Percentiles rank a stretch among this genome's conserved stretches.
phyloP scores from a whole-genome alignment of 331 rosid species.

The Pyracantha coccinea region DNA sequence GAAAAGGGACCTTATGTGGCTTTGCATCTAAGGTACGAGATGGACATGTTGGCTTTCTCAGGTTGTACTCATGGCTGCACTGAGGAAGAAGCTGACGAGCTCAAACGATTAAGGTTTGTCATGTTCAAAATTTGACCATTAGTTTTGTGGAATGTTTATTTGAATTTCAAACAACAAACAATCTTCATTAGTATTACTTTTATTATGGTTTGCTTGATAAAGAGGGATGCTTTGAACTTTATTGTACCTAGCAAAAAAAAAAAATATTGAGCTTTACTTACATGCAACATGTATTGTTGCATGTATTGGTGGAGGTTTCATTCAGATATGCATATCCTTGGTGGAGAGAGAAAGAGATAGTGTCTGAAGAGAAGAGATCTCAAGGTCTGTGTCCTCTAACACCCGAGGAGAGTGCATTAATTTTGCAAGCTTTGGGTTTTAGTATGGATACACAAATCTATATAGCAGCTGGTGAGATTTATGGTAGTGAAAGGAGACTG shows the following conservation, averaged over 20 bases:
- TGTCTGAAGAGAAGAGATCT: constrained; percentile 68
- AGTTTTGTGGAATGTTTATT: not conserved
- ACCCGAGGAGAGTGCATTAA: constrained; percentile 72
- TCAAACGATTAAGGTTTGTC: constrained; percentile 79
- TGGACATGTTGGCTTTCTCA: constrained; percentile 99
- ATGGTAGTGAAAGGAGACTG: constrained; percentile 82
- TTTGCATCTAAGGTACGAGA: constrained; percentile 90
- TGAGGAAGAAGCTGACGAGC: constrained; percentile 78
- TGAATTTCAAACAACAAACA: not conserved
- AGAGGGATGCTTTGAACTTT: not conserved
- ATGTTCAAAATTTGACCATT: not conserved
- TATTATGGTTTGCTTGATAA: not conserved
- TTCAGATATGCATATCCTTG: constrained; percentile 84
- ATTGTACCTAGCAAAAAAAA: not conserved
- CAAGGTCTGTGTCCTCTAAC: constrained; percentile 95
- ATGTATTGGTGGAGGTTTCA: not conserved
- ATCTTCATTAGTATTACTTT: constrained; percentile 11
- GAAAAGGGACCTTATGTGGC: constrained; percentile 83
- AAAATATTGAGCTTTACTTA: not conserved
- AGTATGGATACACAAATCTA: constrained; percentile 67
- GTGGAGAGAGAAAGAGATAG: constrained; percentile 98
- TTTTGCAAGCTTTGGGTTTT: constrained; percentile 83
- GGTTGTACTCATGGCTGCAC: constrained; percentile 95
- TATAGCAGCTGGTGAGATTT: constrained; percentile 94
- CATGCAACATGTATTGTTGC: not conserved